Evolutionary conservation across 2,329 filamentous ascomycete species (phyloP), one percentile per base, ranked within the genome.

Genomic region (Diaporthe ilicicola): DNA sequence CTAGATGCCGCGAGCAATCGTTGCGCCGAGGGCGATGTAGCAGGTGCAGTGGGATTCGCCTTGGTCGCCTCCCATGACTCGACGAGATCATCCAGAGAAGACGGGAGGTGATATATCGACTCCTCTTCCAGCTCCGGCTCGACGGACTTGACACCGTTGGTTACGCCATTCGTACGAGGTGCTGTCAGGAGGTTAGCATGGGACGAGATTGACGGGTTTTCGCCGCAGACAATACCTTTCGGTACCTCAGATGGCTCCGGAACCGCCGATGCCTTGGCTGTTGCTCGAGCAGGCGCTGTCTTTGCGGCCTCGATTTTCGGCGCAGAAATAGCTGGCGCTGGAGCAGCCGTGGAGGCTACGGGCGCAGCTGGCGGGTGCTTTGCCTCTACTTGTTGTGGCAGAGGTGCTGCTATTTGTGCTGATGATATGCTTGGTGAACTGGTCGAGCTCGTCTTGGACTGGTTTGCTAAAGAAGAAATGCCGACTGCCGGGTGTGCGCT

Each of bases 51-150:
- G 29, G 89, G 87, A 39, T 92, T 90, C 77, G 90, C 91, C 82
- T 93, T 95, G 2, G 93, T 93, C 17, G 90, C 88, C 80, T 98
- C 95, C 78, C 95, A 98, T 0, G 95, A 94, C 71, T 97, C 94
- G 22, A 98, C 89, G 42, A 99, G 86, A 79, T 99, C 96, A 77
- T 94, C 93, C 67, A 99, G 84, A 37, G 93, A 94, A 8, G 94
- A 90, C 4, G 96, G 96, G 46, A 99, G 88, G 80, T 98, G 95
- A 81, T 95, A 99, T 76, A 98, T 92, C 15, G 93, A 96, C 81
- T 98, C 93, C 72, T 94, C 91, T 75, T 88, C 85, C 56, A 82
- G 77, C 39, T 81, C 79, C 34, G 83, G 79, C 73, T 86, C 82
- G 34, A 82, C 79, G 8, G 81, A 75, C 77, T 86, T 88, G 77